Evolutionary conservation across 108 stramenopile genomes (phyloP).

Genomic region (Stephanodiscus minutulus): DNA sequence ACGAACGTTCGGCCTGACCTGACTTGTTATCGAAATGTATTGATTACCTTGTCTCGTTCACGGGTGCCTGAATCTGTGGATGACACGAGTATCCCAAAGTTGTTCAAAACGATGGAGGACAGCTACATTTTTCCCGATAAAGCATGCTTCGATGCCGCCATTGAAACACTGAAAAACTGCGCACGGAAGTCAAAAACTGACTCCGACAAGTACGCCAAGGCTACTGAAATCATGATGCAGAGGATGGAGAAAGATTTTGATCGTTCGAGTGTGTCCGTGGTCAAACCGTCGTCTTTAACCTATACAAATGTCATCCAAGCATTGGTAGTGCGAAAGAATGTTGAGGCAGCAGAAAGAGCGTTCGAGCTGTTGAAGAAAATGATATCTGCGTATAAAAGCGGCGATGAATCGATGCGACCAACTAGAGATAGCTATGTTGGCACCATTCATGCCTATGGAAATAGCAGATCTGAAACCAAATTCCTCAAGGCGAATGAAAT

Average conservation of each 20-base stretch:
- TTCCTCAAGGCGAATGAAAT: conserved; percentile 44
- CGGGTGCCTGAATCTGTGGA: conserved; percentile 19
- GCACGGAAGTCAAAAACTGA: conserved; percentile 40
- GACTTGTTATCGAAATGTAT: conserved; percentile 63
- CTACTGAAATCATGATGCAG: conserved; percentile 55
- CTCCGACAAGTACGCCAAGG: conserved; percentile 46
- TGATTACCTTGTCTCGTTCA: conserved; percentile 51
- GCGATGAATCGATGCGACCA: conserved; percentile 48
- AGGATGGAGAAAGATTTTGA: conserved; percentile 69
- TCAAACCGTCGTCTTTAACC: conserved; percentile 53
- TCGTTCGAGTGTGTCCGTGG: conserved; percentile 54
- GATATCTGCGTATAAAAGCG: conserved; percentile 28
- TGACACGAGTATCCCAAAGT: conserved; percentile 51
- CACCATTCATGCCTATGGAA: conserved; percentile 43
- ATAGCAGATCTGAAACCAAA: conserved; percentile 22
- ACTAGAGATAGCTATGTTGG: conserved; percentile 48
- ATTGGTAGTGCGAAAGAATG: conserved; percentile 45
- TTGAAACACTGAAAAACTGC: conserved; percentile 66
- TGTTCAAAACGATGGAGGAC: conserved; percentile 68
- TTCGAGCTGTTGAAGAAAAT: conserved; percentile 39
- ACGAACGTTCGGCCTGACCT: conserved; percentile 57
- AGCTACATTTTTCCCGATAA: conserved; percentile 67
- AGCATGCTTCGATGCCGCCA: conserved; percentile 69
- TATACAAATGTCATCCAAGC: conserved; percentile 82
- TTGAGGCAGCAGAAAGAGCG: conserved; percentile 36